Conservation (phyloP, 169 alveolate genomes). For the Amoebophrya sp. region DNA sequence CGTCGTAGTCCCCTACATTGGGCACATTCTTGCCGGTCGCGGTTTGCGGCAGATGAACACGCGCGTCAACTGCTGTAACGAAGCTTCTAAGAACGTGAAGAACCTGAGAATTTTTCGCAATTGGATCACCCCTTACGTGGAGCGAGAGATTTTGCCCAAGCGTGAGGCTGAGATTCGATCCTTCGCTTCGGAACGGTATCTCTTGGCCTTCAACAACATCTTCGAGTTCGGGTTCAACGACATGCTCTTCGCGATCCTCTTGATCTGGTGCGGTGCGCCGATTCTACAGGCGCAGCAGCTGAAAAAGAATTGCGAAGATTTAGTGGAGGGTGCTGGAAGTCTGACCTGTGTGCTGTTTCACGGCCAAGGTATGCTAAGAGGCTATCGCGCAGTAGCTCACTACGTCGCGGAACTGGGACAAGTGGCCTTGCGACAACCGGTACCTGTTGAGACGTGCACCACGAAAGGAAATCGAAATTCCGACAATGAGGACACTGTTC, state of each 20-base stretch:
- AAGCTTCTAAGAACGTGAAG: not conserved
- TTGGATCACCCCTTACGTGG: not conserved
- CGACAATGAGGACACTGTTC: no score
- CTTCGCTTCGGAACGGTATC: not conserved
- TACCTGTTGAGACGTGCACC: no score
- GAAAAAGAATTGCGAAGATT: not conserved
- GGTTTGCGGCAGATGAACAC: not conserved
- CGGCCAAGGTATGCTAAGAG: not conserved
- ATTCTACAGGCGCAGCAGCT: not conserved
- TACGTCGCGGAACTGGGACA: not conserved
- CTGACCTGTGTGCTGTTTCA: not conserved
- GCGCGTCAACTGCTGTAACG: not conserved
- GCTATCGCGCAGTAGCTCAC: not conserved
- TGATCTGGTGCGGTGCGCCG: constrained; percentile 9
- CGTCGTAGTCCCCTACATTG: not conserved
- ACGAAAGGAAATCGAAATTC: no score
- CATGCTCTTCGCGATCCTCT: not conserved
- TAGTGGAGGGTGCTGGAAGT: not conserved
- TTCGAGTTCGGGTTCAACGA: not conserved
- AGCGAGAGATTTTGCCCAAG: not conserved
- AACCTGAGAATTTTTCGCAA: not conserved
- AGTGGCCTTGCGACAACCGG: no score
- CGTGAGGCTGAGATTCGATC: not conserved
- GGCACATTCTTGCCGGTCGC: not conserved
- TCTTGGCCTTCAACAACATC: not conserved